Conservation (phyloP, 225 moss, liverwort and hornwort genomes). For the Asterella californica region DNA sequence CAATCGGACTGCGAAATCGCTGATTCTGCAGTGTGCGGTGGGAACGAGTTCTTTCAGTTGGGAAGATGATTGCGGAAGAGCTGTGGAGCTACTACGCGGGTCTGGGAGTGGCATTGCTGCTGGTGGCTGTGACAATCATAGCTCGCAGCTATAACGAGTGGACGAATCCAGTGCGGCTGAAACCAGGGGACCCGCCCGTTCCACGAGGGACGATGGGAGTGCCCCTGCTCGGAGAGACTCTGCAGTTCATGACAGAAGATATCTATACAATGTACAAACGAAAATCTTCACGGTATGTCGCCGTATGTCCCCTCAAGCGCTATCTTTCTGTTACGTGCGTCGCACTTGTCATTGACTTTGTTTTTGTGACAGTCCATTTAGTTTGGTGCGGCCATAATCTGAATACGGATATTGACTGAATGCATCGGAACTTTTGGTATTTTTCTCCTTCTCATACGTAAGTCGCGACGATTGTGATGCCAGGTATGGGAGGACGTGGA, state of each 20-base stretch:
- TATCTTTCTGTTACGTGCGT: background rate
- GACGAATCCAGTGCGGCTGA: constrained; percentile 5
- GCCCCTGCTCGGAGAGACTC: constrained; percentile 23
- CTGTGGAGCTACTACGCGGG: background rate
- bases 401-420: background rate
- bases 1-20: too few relatives aligned
- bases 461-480: background rate
- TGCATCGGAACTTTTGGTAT: background rate
- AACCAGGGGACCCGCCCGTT: constrained; percentile 17
- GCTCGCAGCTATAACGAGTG: constrained; percentile 21
- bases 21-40: too few relatives aligned
- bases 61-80: constrained; percentile 4
- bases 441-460: too few relatives aligned
- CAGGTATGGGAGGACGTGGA: constrained; percentile 25
- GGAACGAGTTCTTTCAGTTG: too few relatives aligned
- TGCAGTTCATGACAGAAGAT: constrained; percentile 18
- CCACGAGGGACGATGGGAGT: constrained; percentile 20
- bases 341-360: too few relatives aligned
- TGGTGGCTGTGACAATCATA: background rate
- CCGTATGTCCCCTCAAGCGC: background rate
- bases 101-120: background rate
- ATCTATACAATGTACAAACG: background rate
- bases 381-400: background rate
- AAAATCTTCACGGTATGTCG: constrained; percentile 8
- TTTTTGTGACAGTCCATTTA: too few relatives aligned